Evolutionary conservation across 2,329 filamentous ascomycete genomes (phyloP).

Genomic region (Trichoderma sp.): DNA sequence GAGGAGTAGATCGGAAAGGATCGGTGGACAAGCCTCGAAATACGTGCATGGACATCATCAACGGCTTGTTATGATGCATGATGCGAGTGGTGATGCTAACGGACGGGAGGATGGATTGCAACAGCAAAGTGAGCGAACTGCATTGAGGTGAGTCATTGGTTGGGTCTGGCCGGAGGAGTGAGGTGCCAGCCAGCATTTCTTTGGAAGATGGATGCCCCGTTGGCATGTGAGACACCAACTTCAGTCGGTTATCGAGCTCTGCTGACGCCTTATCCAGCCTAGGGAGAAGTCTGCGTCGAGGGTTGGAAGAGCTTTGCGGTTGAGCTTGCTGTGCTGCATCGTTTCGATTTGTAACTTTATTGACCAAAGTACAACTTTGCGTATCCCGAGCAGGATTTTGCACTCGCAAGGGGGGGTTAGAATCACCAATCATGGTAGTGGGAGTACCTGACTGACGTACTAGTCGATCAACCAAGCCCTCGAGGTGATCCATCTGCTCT

Average conservation of each 20-base stretch:
- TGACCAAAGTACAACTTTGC: background rate
- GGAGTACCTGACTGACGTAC: background rate
- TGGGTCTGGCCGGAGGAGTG: background rate
- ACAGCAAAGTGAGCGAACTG: background rate
- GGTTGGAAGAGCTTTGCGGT: background rate
- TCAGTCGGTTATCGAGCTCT: too few species aligned
- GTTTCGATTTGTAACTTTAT: background rate
- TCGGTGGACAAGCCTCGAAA: slow-evolving; percentile 3
- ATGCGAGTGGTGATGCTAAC: slow-evolving; percentile 4
- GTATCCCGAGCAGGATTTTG: background rate
- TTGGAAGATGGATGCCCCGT: background rate
- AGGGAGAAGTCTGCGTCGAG: background rate
- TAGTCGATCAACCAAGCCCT: background rate
- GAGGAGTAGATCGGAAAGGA: background rate
- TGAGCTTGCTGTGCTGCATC: background rate
- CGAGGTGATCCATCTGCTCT: background rate
- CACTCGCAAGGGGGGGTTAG: background rate
- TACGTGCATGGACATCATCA: slow-evolving; percentile 12
- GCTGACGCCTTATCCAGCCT: background rate
- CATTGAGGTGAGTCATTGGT: background rate
- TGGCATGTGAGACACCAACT: too few species aligned
- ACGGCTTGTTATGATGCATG: slow-evolving; percentile 4
- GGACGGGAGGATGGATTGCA: slow-evolving; percentile 6
- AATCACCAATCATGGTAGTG: background rate
- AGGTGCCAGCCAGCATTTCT: background rate